Base-by-base conservation (phyloP, 2,329 filamentous ascomycete genomes). In the Penicillium sp. region DNA sequence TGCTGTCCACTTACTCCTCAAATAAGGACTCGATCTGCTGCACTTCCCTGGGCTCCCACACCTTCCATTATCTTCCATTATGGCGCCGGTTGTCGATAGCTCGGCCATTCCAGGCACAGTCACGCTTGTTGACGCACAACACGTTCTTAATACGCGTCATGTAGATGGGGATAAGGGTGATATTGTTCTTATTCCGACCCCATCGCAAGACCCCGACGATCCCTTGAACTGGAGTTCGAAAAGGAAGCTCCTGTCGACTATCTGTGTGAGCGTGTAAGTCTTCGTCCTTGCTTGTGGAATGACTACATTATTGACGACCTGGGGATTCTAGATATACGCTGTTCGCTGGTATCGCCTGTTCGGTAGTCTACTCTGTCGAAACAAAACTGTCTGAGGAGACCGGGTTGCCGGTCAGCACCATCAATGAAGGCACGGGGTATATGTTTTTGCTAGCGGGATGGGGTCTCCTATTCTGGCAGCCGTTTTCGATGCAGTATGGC, bases 391-490 rank as follows among this genome's bases (percentile, higher is more conserved):
- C 68, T 0, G 53, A 69, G 39, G 62, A 60, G n/a, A 70, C 70
- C 0, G 69, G 67, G 0, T 46, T 73, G 6, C 60, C 67, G 2
- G 60, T 69, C 5, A 58, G 53, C 10, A 65, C 67, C 8, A 51
- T 73, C 1, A 71, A 71, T 43, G 54, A 69, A 45, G 72, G 72
- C 13, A 74, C 71, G 0, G 68, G 68, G 4, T 70, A 68, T 52
- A 52, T 71, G 55, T 75, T 75, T 42, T 53, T 76, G 15, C 55
- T 75, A 9, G 68, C 71, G 1, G 73, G 73, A 20, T 77, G 74
- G 73, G 72, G 71, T 0, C 60, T 73, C 15, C 47, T 76, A 1
- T 70, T 76, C 43, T 77, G 75, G 75, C 75, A 77, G 52, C 72
- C 74, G 0, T 69, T 76, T 46, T 72, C 74, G 2, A 56, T 74